Evolutionary conservation across 2,329 filamentous ascomycete genomes (phyloP).

Genomic region (Hypoxylon sp.): DNA sequence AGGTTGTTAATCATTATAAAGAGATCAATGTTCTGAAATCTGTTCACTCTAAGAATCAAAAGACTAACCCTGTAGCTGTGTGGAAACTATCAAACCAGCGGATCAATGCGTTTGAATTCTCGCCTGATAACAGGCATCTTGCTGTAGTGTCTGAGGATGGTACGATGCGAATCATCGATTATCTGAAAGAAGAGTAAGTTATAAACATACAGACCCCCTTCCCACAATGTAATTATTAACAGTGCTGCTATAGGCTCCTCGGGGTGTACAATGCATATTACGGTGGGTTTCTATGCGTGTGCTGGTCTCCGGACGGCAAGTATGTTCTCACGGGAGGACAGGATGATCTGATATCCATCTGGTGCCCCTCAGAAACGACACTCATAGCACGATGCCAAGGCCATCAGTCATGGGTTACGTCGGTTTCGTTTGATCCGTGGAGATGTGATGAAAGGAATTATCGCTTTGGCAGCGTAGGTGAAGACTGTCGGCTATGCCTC

Average conservation of each 20-base stretch:
- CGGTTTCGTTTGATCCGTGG: slow-evolving; percentile 96
- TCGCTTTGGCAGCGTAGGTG: slow-evolving; percentile 93
- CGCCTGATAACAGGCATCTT: slow-evolving; percentile 84
- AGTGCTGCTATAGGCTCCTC: slow-evolving; percentile 68
- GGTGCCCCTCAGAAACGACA: slow-evolving; percentile 83
- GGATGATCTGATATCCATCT: slow-evolving; percentile 95
- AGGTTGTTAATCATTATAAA: slow-evolving; percentile 51
- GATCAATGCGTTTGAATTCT: slow-evolving; percentile 92
- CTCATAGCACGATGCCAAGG: slow-evolving; percentile 93
- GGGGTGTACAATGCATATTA: slow-evolving; percentile 93
- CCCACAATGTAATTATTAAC: slow-evolving; percentile 10
- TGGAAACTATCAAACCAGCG: slow-evolving; percentile 94
- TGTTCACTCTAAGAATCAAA: slow-evolving; percentile 92
- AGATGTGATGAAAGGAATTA: slow-evolving; percentile 95
- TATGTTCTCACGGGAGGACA: slow-evolving; percentile 96
- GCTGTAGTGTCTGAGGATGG: slow-evolving; percentile 94
- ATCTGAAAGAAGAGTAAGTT: slow-evolving; percentile 83
- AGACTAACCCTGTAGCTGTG: slow-evolving; percentile 86
- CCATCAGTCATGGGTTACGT: slow-evolving; percentile 94
- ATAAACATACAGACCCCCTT: background rate
- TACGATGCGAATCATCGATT: slow-evolving; percentile 88
- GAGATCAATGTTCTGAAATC: slow-evolving; percentile 84
- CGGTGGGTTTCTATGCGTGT: slow-evolving; percentile 89
- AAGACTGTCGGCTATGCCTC: slow-evolving; percentile 87
- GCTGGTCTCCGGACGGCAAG: slow-evolving; percentile 96